Evolutionary conservation across 371 early-diverging fungal genomes (phyloP).

Genomic region (Actinomortierella ambigua): DNA sequence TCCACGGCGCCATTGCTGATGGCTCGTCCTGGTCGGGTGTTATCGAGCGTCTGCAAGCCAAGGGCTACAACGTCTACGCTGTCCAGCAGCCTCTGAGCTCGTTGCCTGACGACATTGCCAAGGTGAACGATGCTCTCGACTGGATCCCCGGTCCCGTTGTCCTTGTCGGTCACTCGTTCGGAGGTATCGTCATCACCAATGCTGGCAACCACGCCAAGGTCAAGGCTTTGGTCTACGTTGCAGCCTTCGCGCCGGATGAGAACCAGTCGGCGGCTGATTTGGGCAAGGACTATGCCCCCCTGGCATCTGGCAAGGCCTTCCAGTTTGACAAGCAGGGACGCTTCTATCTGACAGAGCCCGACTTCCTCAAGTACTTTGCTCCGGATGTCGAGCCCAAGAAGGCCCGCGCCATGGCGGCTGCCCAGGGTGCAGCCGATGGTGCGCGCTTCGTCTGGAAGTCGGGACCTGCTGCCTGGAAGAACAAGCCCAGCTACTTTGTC

Average conservation of each 20-base stretch:
- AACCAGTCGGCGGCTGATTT: slow-evolving; percentile 1
- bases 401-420: slow-evolving; percentile 9
- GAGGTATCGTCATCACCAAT: slow-evolving; percentile 8
- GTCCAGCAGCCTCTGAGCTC: slow-evolving; percentile 16
- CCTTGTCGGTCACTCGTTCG: slow-evolving; percentile 21
- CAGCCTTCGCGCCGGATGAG: slow-evolving; percentile 13
- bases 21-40: slow-evolving; percentile 15
- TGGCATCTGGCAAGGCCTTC: slow-evolving; percentile 6
- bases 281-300: slow-evolving; percentile 2
- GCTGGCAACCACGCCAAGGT: slow-evolving; percentile 8
- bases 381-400: slow-evolving; percentile 12
- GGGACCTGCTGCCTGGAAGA: slow-evolving; percentile 18
- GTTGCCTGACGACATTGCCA: slow-evolving; percentile 18
- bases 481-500: slow-evolving; percentile 7
- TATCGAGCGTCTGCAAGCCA: slow-evolving; percentile 6
- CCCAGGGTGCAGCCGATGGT: slow-evolving; percentile 10
- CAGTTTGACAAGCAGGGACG: slow-evolving; percentile 5
- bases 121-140: slow-evolving; percentile 6
- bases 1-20: slow-evolving; percentile 18
- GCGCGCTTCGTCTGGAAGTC: slow-evolving; percentile 11
- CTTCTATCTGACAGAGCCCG: not conserved
- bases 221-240: slow-evolving; percentile 14
- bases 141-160: slow-evolving; percentile 10
- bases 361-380: slow-evolving; percentile 13
- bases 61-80: slow-evolving; percentile 11